A percentile compares a stretch with the other conserved stretches of the same genome.
Conservation (phyloP, 306 rosid genomes). For the Malus fusca region DNA sequence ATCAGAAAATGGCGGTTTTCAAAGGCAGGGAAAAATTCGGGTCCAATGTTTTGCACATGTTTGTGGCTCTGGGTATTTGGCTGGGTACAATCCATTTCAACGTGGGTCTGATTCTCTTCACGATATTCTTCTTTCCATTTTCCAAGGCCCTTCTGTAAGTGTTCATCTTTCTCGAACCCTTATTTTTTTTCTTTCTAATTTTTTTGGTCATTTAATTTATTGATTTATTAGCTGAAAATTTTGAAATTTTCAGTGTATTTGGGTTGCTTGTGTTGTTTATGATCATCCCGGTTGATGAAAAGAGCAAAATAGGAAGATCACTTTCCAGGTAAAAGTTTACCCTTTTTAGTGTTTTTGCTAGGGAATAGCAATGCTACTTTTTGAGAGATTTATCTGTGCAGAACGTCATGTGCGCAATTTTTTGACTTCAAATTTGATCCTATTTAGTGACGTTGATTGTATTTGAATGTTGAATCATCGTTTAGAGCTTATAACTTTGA, state of each 20-base stretch:
- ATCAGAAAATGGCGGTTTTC: slow-evolving; percentile 22
- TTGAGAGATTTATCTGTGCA: too few species aligned
- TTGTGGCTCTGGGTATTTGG: slow-evolving; percentile 54
- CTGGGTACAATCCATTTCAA: slow-evolving; percentile 70
- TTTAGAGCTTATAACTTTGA: neutral
- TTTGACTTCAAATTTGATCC: neutral
- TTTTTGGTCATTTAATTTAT: neutral
- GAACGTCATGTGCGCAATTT: neutral
- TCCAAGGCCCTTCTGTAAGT: slow-evolving; percentile 57
- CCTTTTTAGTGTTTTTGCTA: neutral
- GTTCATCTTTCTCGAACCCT: neutral
- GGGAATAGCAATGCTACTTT: neutral
- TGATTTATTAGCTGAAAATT: neutral
- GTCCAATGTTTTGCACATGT: slow-evolving; percentile 10
- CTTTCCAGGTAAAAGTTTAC: slow-evolving; percentile 37
- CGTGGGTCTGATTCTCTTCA: slow-evolving; percentile 33
- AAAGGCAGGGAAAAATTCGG: slow-evolving; percentile 27
- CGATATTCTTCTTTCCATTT: slow-evolving; percentile 50
- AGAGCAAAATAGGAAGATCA: slow-evolving; percentile 50
- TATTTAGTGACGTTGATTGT: neutral
- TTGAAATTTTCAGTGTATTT: slow-evolving; percentile 42
- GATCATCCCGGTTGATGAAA: slow-evolving; percentile 52
- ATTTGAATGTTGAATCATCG: neutral
- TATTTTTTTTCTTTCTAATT: neutral
- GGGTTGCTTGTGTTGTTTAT: slow-evolving; percentile 46